Evolutionary conservation across 2,329 filamentous ascomycete species (phyloP).

Genomic region (Cadophora luteo-olivacea): DNA sequence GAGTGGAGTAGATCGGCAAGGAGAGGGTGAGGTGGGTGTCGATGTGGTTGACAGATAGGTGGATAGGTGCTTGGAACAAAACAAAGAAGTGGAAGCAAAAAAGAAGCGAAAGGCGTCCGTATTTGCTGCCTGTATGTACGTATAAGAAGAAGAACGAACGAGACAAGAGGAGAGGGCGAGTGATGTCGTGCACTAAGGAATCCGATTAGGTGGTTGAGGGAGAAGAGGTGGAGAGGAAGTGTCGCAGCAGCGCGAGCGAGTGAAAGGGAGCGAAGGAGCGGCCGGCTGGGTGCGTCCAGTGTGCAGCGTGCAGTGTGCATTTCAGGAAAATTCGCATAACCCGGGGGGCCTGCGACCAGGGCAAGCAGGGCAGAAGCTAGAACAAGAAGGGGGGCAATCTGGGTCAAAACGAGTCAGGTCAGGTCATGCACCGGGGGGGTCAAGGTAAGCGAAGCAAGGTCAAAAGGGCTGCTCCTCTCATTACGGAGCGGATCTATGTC

Average conservation of each 20-base stretch:
- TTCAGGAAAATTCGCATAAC: neutral
- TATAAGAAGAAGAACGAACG: constrained; percentile 28
- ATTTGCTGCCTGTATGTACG: constrained; percentile 36
- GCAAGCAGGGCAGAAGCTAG: neutral
- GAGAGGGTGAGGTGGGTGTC: neutral
- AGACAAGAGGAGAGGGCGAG: constrained; percentile 14
- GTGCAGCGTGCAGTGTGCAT: neutral
- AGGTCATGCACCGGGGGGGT: too few species aligned
- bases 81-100: constrained; percentile 16
- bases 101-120: constrained; percentile 37
- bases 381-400: neutral
- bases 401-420: neutral
- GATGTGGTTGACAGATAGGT: too few species aligned
- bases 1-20: constrained; percentile 5
- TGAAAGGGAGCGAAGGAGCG: constrained; percentile 3
- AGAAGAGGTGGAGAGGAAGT: constrained; percentile 10
- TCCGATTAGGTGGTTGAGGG: constrained; percentile 21
- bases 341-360: neutral
- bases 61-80: constrained; percentile 4
- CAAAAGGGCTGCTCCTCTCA: too few species aligned
- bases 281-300: neutral
- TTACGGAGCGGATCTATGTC: too few species aligned
- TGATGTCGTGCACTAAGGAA: constrained; percentile 20
- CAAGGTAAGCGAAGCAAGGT: too few species aligned
- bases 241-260: neutral